Conservation (phyloP, 1,284 basidiomycete species). For the Marasmius tenuissimus region DNA sequence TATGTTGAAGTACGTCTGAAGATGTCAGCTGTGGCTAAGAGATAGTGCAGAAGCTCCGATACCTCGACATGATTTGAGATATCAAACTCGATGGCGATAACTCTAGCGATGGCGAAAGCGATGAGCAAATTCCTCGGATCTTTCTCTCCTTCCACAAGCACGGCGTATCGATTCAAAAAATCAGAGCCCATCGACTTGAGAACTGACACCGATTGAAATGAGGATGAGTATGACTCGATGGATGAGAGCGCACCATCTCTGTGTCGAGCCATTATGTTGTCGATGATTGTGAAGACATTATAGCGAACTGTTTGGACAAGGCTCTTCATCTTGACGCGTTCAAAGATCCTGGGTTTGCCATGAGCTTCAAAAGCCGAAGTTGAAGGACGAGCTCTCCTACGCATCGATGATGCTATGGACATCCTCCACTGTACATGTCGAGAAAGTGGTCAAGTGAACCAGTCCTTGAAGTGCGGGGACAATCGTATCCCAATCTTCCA, state of each 20-base stretch:
- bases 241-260: constrained; percentile 54
- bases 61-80: constrained; percentile 77
- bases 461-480: constrained; percentile 79
- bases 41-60: constrained; percentile 20
- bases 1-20: constrained; percentile 91
- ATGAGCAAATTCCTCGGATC: constrained; percentile 94
- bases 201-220: constrained; percentile 37
- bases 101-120: constrained; percentile 85
- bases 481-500: constrained; percentile 83
- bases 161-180: constrained; percentile 79
- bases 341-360: constrained; percentile 59
- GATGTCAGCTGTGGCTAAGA: not conserved
- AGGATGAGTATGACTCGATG: not conserved
- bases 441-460: constrained; percentile 61
- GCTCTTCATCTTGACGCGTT: constrained; percentile 78
- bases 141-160: constrained; percentile 91
- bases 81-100: constrained; percentile 89
- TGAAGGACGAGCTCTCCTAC: constrained; percentile 43
- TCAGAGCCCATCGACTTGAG: constrained; percentile 71
- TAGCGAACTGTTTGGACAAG: constrained; percentile 85
- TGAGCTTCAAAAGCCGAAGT: constrained; percentile 2
- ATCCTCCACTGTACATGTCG: constrained; percentile 73
- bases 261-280: constrained; percentile 76
- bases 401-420: constrained; percentile 66
- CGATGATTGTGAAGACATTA: constrained; percentile 81